Evolutionary conservation across 2,329 filamentous ascomycete genomes (phyloP).

Genomic region (Myrmaecium sp.): DNA sequence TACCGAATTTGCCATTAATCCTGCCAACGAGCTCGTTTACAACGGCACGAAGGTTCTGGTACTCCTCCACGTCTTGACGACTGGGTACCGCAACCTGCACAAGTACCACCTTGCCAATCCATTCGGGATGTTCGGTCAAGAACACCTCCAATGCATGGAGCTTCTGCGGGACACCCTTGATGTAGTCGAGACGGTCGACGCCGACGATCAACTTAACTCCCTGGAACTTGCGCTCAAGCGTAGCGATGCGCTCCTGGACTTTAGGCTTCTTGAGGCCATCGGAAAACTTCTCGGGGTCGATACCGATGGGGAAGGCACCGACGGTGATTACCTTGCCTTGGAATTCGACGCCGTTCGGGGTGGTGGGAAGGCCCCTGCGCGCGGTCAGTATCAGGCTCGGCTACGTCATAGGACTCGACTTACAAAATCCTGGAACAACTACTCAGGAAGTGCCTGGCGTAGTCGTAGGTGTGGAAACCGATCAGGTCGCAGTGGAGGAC

Average conservation of each 20-base stretch:
- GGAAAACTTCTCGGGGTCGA: conserved; percentile 91
- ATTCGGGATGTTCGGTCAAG: conserved; percentile 89
- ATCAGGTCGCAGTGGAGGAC: conserved; percentile 88
- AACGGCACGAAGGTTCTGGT: conserved; percentile 86
- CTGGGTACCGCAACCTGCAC: conserved; percentile 93
- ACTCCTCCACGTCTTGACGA: conserved; percentile 90
- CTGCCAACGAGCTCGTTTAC: conserved; percentile 93
- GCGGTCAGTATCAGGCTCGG: background rate
- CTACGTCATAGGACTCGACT: conserved; percentile 12
- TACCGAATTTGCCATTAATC: conserved; percentile 87
- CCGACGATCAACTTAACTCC: conserved; percentile 94
- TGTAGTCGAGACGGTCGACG: conserved; percentile 93
- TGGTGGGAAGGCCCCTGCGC: conserved; percentile 49
- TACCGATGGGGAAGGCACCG: conserved; percentile 92
- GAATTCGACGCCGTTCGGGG: conserved; percentile 85
- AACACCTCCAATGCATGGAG: conserved; percentile 93
- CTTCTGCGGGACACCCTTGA: conserved; percentile 97
- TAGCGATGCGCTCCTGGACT: conserved; percentile 73
- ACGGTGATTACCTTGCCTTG: conserved; percentile 78
- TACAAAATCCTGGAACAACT: conserved; percentile 87
- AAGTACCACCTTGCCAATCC: conserved; percentile 92
- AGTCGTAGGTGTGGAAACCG: conserved; percentile 97
- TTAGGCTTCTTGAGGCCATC: conserved; percentile 73
- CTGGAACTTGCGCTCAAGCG: conserved; percentile 77
- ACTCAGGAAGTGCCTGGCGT: conserved; percentile 93